These are phyloP conservation scores for Papiliotrema flavescens DNA, from an alignment of 1,284 basidiomycete genomes.

Conservation along the genomic window DNA sequence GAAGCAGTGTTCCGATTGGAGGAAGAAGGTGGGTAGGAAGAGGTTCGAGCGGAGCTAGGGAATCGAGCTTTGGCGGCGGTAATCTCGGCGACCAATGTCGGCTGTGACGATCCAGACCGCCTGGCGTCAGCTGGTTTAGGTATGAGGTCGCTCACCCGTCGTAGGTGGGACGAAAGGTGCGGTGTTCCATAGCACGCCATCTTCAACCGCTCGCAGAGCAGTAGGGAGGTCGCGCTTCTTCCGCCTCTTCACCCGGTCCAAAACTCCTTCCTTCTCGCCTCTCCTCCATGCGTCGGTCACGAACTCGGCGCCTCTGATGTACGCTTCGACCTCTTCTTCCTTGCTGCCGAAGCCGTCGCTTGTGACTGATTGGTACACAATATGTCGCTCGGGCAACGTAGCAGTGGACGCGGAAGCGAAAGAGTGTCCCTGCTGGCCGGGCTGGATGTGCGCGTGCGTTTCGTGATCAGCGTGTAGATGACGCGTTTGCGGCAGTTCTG, in stretches of 20 bases:
- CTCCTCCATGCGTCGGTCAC: constrained; percentile 16
- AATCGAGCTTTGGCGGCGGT: neutral
- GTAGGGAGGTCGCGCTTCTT: neutral
- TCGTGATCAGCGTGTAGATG: neutral
- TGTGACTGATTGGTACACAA: constrained; percentile 11
- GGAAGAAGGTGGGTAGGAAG: neutral
- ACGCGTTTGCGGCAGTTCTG: neutral
- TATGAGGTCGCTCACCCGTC: constrained; percentile 16
- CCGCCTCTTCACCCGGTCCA: neutral
- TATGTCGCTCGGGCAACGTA: constrained; percentile 15
- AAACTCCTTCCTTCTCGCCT: constrained; percentile 7
- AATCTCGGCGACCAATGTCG: neutral
- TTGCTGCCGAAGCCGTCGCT: neutral
- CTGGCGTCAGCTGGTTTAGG: neutral
- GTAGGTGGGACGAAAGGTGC: constrained; percentile 20
- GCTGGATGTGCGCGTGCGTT: neutral
- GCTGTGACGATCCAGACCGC: neutral
- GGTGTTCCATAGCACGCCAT: constrained; percentile 21
- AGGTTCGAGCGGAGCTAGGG: neutral
- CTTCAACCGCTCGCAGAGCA: no score
- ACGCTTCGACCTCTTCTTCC: neutral
- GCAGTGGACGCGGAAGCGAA: constrained; percentile 14
- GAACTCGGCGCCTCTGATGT: constrained; percentile 14
- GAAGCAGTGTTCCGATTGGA: neutral
- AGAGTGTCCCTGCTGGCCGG: neutral